Percentiles rank a stretch among this genome's conserved stretches.
Conservation (phyloP, 495 filamentous ascomycete species). For the Lophium mytilinum region DNA sequence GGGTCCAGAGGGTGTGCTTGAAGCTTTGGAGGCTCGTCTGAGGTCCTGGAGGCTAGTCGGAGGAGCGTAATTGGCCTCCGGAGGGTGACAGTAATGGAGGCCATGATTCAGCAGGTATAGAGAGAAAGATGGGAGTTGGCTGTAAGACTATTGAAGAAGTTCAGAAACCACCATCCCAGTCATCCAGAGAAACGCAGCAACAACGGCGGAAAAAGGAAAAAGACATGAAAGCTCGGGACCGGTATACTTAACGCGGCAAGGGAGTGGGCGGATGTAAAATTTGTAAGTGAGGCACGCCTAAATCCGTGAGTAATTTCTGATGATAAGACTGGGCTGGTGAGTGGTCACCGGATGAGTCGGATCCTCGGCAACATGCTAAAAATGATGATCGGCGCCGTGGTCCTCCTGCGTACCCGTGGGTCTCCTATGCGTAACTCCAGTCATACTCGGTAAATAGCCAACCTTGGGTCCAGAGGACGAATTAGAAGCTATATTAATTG, state of each 20-base stretch:
- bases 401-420: too few species aligned
- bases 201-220: background rate
- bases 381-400: too few species aligned
- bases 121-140: background rate
- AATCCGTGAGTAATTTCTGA: too few species aligned
- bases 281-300: background rate
- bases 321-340: too few species aligned
- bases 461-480: too few species aligned
- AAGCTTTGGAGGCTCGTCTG: background rate
- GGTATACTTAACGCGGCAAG: background rate
- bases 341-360: too few species aligned
- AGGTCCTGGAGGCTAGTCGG: background rate
- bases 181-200: background rate
- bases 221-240: background rate
- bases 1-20: background rate
- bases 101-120: background rate
- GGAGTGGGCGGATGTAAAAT: background rate
- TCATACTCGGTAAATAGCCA: too few species aligned
- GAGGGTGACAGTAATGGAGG: constrained; percentile 7
- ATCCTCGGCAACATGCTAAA: too few species aligned
- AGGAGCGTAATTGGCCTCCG: constrained; percentile 13
- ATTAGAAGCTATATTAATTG: too few species aligned
- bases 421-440: too few species aligned
- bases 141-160: background rate
- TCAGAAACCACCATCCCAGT: background rate